phyloP scores from a whole-genome alignment of 805 yeast genomes.

The Dipodascus albidus region DNA sequence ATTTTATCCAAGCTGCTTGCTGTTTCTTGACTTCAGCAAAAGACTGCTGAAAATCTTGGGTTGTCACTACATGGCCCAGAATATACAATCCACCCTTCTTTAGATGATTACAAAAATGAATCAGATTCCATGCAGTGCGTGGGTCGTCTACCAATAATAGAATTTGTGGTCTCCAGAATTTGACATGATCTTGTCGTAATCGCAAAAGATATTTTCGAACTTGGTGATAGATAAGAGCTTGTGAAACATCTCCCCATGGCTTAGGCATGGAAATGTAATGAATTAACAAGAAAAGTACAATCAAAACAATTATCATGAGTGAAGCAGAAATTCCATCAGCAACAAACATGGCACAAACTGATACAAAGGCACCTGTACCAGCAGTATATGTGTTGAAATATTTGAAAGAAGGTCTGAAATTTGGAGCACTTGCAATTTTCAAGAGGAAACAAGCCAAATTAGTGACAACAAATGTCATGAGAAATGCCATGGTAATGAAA shows the following conservation, averaged over 20 bases:
- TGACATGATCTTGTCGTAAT: constrained; percentile 82
- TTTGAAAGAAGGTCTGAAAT: constrained; percentile 89
- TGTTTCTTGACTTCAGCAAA: constrained; percentile 62
- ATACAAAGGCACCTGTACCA: constrained; percentile 53
- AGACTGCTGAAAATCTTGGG: constrained; percentile 48
- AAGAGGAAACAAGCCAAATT: constrained; percentile 87
- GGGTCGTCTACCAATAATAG: constrained; percentile 84
- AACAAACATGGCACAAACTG: constrained; percentile 79
- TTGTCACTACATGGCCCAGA: constrained; percentile 80
- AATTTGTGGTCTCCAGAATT: constrained; percentile 97
- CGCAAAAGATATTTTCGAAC: constrained; percentile 82
- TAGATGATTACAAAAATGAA: constrained; percentile 84
- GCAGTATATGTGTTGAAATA: constrained; percentile 82
- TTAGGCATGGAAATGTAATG: constrained; percentile 91
- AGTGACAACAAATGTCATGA: constrained; percentile 91
- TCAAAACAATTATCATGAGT: constrained; percentile 52
- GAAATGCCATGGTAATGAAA: constrained; percentile 91
- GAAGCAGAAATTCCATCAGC: constrained; percentile 89
- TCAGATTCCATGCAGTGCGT: constrained; percentile 80
- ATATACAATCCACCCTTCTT: constrained; percentile 93
- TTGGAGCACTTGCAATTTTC: constrained; percentile 90
- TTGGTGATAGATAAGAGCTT: constrained; percentile 88
- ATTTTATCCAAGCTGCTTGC: constrained; percentile 69
- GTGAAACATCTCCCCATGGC: constrained; percentile 98
- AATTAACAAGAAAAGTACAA: constrained; percentile 60